Evolutionary conservation across 306 rosid genomes (phyloP).

Genomic region (Neltuma alba): DNA sequence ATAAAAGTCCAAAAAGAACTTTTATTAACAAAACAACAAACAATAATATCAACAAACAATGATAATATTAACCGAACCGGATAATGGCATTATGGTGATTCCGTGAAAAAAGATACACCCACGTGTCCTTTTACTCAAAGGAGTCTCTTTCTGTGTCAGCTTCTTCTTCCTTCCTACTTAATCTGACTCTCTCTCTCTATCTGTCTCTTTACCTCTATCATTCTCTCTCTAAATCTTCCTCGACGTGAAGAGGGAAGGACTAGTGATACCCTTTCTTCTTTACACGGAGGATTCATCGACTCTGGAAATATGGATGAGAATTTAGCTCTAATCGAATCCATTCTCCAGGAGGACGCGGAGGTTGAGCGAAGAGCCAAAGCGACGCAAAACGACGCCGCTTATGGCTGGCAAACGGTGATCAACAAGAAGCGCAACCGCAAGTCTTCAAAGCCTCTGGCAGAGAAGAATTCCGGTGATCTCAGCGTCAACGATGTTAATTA

Average conservation of each 20-base stretch:
- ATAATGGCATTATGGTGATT: constrained; percentile 35
- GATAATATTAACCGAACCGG: background rate
- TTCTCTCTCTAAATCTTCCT: background rate
- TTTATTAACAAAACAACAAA: background rate
- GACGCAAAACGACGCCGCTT: constrained; percentile 5
- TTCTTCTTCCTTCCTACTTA: constrained; percentile 7
- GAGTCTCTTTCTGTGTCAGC: background rate
- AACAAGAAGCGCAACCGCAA: constrained; percentile 56
- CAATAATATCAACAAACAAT: background rate
- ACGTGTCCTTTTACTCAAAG: constrained; percentile 38
- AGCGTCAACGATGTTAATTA: background rate
- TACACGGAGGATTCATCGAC: background rate
- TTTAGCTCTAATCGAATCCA: constrained; percentile 62
- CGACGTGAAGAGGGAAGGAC: background rate
- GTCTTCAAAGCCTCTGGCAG: constrained; percentile 29
- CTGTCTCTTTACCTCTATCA: background rate
- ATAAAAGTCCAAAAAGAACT: background rate
- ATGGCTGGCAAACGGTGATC: constrained; percentile 65
- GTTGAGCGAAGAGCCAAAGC: constrained; percentile 26
- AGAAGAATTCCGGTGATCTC: constrained; percentile 21
- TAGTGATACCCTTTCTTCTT: background rate
- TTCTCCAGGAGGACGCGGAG: constrained; percentile 62
- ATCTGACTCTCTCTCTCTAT: constrained; percentile 1
- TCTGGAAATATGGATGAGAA: constrained; percentile 58
- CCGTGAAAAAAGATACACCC: constrained; percentile 12